These are phyloP conservation scores for Rostrohypoxylon terebratum DNA, from an alignment of 495 filamentous ascomycete species.

Conservation along the genomic window DNA sequence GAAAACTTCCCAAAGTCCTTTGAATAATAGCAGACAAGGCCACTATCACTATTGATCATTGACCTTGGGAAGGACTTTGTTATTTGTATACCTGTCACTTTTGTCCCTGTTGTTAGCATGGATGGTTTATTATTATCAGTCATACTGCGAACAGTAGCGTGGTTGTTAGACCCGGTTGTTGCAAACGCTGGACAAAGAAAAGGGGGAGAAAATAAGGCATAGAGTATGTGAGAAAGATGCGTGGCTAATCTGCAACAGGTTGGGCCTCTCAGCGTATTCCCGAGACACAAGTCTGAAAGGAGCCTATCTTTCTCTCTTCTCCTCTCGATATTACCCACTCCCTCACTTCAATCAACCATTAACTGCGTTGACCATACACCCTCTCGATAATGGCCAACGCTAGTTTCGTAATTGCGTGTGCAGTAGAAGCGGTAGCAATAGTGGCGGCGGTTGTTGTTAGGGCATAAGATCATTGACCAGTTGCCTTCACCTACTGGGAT, in stretches of 20 bases:
- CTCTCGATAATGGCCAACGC: slow-evolving; percentile 37
- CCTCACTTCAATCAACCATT: slow-evolving; percentile 18
- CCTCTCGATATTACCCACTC: slow-evolving; percentile 19
- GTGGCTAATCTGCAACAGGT: slow-evolving; percentile 47
- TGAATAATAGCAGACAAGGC: slow-evolving; percentile 33
- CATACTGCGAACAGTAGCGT: slow-evolving; percentile 42
- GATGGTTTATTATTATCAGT: slow-evolving; percentile 18
- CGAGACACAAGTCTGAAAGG: slow-evolving; percentile 53
- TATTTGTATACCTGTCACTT: slow-evolving; percentile 40
- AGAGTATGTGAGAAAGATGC: slow-evolving; percentile 29
- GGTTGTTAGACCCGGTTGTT: slow-evolving; percentile 36
- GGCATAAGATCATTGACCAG: slow-evolving; percentile 51
- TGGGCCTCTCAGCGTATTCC: slow-evolving; percentile 54
- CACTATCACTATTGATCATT: slow-evolving; percentile 30
- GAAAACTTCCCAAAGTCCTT: slow-evolving; percentile 14
- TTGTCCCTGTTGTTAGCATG: slow-evolving; percentile 28
- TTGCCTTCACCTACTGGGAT: slow-evolving; percentile 31
- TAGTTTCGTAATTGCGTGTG: slow-evolving; percentile 32
- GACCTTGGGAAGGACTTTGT: slow-evolving; percentile 30
- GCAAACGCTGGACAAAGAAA: slow-evolving; percentile 57
- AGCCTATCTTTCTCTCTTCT: slow-evolving; percentile 21
- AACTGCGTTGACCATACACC: slow-evolving; percentile 32
- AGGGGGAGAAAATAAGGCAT: slow-evolving; percentile 16
- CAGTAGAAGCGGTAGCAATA: slow-evolving; percentile 19
- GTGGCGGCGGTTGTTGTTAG: slow-evolving; percentile 11